Percentiles rank a stretch among this genome's conserved stretches.
Evolutionary conservation across 75 land plant genomes (phyloP).

Genomic region (Selaginella tamariscina): DNA sequence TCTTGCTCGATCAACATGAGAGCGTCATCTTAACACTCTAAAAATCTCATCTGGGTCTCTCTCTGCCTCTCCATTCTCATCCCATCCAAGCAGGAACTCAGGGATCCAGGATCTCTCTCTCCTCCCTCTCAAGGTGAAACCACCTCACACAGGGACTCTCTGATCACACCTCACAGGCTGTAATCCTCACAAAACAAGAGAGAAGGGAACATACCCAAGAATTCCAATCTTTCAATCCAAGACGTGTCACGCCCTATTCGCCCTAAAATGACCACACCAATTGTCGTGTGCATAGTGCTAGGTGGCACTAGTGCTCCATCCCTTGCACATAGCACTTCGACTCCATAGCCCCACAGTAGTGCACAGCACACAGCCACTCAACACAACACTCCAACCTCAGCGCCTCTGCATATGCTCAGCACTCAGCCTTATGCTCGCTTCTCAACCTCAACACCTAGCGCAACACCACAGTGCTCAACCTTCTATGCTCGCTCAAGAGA

Average conservation of each 20-base stretch:
- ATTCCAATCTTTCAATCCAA: neutral
- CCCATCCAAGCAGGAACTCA: neutral
- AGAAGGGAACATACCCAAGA: neutral
- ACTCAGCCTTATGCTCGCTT: neutral
- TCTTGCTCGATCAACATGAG: neutral
- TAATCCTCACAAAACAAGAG: neutral
- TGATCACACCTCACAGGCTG: conserved; percentile 1
- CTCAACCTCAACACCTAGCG: no score
- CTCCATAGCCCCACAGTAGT: neutral
- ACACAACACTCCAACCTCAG: neutral
- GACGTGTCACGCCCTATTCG: neutral
- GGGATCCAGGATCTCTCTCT: conserved; percentile 1
- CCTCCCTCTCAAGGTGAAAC: neutral
- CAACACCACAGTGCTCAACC: neutral
- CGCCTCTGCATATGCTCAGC: neutral
- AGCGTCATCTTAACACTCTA: neutral
- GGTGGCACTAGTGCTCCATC: neutral
- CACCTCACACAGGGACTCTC: neutral
- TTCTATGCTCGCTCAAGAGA: neutral
- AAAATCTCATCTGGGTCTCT: neutral
- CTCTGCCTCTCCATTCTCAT: conserved; percentile 1
- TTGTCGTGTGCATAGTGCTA: neutral
- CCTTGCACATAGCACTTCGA: neutral
- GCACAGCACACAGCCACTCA: conserved; percentile 2
- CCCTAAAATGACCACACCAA: neutral